Base-by-base conservation (phyloP, 306 rosid genomes). In the Vigna mungo region DNA sequence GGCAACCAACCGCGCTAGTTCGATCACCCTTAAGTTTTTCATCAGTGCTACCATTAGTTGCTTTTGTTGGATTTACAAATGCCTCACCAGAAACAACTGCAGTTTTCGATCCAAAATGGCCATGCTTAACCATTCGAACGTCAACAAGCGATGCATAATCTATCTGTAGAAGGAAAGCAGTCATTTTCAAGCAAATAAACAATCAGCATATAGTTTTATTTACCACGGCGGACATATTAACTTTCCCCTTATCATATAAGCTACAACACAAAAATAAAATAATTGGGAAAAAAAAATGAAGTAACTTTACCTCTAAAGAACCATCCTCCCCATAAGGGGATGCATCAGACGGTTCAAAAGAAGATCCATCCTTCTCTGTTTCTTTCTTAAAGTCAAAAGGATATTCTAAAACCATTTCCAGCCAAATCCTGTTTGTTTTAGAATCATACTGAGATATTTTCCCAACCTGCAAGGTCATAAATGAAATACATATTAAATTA, bases 261-360 rank as follows among this genome's bases (percentile, higher is more conserved):
- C 27, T 59, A 62, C 47, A 16, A 7, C 16, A 4, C 70, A 9
- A 16, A 62, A 62, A n/a, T 63, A 7, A 39, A 65, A 41, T 65
- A 65, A 39, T 4, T 1, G 51, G 49, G 9, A 11, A 20, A 39
- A 17, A 17, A 36, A 62, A 64, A 77, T 17, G 59, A 20, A 61
- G 75, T 37, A 73, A 37, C 72, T 41, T 39, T 81, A 92, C 99
- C 98, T 92, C 90, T 76, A 96, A 80, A 85, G 97, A 92, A 75
- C 97, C 94, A 85, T 96, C 94, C 84, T 92, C 98, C 72, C 66
- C 75, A 46, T 96, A 92, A 16, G 84, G 92, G 60, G 84, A 80
- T 52, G 88, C 76, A 78, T 87, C 86, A 43, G 71, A 83, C 83
- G 65, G 88, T 53, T 17, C 74, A 37, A 41, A 41, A 41, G 81